Base-by-base conservation (phyloP, 169 alveolate species). In the Hepatocystis sp. region DNA sequence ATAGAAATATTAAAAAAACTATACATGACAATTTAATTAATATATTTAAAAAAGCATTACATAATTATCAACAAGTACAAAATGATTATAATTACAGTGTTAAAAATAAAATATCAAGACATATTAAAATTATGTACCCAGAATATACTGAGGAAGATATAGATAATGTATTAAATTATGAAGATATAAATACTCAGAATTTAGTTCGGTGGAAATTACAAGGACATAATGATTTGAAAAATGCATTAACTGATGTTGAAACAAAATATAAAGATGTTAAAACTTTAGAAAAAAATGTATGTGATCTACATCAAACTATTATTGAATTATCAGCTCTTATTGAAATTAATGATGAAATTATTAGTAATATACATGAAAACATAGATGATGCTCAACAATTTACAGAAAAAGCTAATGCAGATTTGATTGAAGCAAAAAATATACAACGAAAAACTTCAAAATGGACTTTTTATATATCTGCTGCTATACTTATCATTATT, bases 371-470 rank as follows among this genome's bases (percentile, higher is more conserved):
- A 32, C 51, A 71, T 63, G 78, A 71, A 13, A 40, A 71, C 58
- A 53, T 71, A 4, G 49, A 71, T 19, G 86, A 71, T 52, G 86
- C 86, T n/a, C 86, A 71, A 15, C 32, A 56, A 51, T 71, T 71
- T 49, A 71, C 86, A 36, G 86, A 71, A 63, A 71, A 71, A 52
- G 86, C 86, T 28, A 71, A 71, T 71, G 86, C 44, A 8, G 86
- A 71, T 46, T 58, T 71, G 36, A 71, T 71, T 17, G 86, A 71
- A 15, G 86, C 86, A 17, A 25, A 55, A 23, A 71, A 71, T 44
- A 71, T 71, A 5, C 86, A 71, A 44, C 39, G 36, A 15, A 32
- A 52, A 10, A 58, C 86, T 3, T 71, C 86, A 34, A 71, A 71
- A 28, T 71, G 86, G 86, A 71, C 58, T 71, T 71, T 56, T 49